A percentile compares a stretch with the other conserved stretches of the same genome.
Evolutionary conservation across 1,284 basidiomycete genomes (phyloP).

Genomic region (Sporisorium iseilematis-ciliati): DNA sequence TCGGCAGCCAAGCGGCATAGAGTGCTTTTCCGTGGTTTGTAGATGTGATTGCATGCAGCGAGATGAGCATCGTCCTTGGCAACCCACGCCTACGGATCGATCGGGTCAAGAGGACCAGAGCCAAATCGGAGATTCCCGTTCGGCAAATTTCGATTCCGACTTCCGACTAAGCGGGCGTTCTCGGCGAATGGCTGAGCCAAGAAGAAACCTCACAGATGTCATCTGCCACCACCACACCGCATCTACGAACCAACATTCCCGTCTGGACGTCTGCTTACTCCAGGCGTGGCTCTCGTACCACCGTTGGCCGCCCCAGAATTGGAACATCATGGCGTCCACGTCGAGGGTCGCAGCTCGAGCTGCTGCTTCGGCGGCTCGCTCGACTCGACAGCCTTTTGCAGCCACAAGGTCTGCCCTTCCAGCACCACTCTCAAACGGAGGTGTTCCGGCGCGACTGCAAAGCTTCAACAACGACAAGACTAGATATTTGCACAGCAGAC

Average conservation of each 20-base stretch:
- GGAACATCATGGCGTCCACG: constrained; percentile 10
- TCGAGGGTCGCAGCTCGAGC: constrained; percentile 24
- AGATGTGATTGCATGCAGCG: neutral
- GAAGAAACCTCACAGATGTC: constrained; percentile 18
- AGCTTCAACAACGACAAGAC: neutral
- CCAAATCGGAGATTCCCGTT: constrained; percentile 10
- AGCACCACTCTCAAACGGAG: neutral
- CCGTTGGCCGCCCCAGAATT: neutral
- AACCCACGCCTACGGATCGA: neutral
- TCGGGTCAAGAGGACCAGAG: neutral
- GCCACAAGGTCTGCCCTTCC: constrained; percentile 7
- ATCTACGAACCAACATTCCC: neutral
- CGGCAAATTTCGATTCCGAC: constrained; percentile 38
- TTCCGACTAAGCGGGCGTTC: constrained; percentile 26
- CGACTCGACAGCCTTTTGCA: constrained; percentile 12
- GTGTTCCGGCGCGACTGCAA: neutral
- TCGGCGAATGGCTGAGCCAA: constrained; percentile 33
- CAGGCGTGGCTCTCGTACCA: neutral
- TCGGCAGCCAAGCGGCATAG: neutral
- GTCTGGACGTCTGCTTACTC: neutral
- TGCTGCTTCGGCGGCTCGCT: constrained; percentile 24
- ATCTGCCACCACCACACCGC: constrained; percentile 2
- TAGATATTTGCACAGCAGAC: neutral
- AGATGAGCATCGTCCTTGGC: neutral
- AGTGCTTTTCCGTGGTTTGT: neutral